Evolutionary conservation across 306 rosid genomes (phyloP).

Genomic region (Trichosanthes truncata): DNA sequence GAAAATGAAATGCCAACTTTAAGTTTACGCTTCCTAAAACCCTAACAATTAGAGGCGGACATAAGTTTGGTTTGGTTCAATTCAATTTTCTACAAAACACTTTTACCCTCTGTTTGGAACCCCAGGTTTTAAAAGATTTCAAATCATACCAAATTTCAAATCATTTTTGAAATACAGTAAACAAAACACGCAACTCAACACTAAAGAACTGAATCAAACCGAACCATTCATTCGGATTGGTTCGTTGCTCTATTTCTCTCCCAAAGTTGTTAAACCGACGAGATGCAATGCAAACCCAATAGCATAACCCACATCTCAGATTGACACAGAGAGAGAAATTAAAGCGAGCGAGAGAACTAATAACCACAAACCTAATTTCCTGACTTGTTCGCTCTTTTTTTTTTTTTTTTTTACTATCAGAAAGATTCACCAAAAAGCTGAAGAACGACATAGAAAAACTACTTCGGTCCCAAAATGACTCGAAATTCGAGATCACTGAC

Average conservation of each 20-base stretch:
- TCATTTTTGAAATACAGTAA: background rate
- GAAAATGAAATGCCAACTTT: background rate
- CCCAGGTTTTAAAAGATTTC: background rate
- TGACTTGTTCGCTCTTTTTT: slow-evolving; percentile 28
- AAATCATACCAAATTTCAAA: background rate
- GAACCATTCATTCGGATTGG: background rate
- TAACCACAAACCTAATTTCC: slow-evolving; percentile 8
- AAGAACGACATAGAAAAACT: background rate
- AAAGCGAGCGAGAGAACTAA: background rate
- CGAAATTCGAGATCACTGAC: background rate
- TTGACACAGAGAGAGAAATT: background rate
- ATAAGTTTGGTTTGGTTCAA: background rate
- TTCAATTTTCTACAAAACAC: background rate
- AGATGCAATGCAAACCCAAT: background rate
- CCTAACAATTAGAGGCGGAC: background rate
- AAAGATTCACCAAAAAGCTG: slow-evolving; percentile 11
- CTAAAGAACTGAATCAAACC: background rate
- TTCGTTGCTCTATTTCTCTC: background rate
- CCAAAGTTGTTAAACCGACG: background rate
- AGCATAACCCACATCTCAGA: background rate
- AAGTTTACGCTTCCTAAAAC: background rate
- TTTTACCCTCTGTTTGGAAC: background rate
- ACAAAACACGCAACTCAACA: background rate
- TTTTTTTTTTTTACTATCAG: slow-evolving; percentile 14
- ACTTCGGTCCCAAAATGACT: background rate